phyloP scores from a whole-genome alignment of 2,329 filamentous ascomycete species.

The Cercospora sesami region DNA sequence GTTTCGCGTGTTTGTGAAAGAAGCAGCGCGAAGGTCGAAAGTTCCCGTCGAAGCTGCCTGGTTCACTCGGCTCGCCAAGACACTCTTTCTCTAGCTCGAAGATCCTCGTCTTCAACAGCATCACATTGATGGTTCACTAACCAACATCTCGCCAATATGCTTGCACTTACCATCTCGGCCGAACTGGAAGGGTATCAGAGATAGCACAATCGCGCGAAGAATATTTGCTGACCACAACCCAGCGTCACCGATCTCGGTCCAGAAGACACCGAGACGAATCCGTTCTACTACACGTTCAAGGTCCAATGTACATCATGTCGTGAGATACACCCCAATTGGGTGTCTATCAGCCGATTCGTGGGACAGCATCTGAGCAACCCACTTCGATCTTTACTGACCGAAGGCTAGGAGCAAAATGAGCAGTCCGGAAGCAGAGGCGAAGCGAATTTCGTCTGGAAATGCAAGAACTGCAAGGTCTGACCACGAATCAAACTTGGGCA shows the following conservation, averaged over 20 bases:
- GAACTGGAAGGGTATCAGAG: slow-evolving; percentile 65
- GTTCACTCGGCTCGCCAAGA: slow-evolving; percentile 4
- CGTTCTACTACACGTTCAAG: slow-evolving; percentile 97
- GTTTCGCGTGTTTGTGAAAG: background rate
- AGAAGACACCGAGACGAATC: slow-evolving; percentile 73
- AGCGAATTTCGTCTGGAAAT: slow-evolving; percentile 99
- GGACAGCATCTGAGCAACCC: slow-evolving; percentile 38
- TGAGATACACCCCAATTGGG: slow-evolving; percentile 82
- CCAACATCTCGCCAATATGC: slow-evolving; percentile 52
- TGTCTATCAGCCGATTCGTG: slow-evolving; percentile 87
- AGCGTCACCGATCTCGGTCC: slow-evolving; percentile 91
- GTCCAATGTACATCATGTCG: slow-evolving; percentile 98
- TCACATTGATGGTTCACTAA: slow-evolving; percentile 11
- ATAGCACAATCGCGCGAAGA: background rate
- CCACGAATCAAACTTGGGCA: background rate
- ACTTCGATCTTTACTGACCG: background rate
- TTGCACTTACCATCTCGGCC: slow-evolving; percentile 65
- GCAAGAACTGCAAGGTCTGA: slow-evolving; percentile 90
- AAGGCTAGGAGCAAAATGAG: slow-evolving; percentile 74
- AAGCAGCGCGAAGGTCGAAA: background rate
- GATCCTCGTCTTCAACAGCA: slow-evolving; percentile 5
- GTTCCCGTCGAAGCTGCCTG: slow-evolving; percentile 1
- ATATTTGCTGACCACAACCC: slow-evolving; percentile 13
- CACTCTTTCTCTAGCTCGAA: background rate
- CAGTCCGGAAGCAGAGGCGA: slow-evolving; percentile 91